A percentile compares a stretch with the other conserved stretches of the same genome.
These are phyloP conservation scores for Penicillium tannophilum DNA, from an alignment of 495 filamentous ascomycete genomes.

Conservation along the genomic window DNA sequence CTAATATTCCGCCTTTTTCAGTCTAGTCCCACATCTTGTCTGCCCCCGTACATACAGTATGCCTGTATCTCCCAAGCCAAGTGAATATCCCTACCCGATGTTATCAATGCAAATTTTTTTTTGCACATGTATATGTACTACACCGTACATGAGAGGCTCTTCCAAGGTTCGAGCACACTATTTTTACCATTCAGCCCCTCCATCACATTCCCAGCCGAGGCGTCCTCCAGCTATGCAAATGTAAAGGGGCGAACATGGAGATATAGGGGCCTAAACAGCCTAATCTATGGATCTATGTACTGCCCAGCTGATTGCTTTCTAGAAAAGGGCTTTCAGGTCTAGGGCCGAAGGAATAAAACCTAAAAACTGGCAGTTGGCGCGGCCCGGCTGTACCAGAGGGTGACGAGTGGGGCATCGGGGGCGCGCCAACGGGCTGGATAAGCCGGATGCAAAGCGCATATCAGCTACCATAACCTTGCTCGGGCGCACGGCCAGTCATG, in stretches of 20 bases:
- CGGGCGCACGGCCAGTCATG: conserved; percentile 8
- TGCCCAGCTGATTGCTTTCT: background rate
- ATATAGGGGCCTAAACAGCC: too few relatives aligned
- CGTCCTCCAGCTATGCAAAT: background rate
- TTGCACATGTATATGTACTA: background rate
- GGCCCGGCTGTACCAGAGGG: background rate
- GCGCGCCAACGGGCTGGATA: conserved; percentile 17
- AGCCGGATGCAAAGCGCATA: conserved; percentile 11
- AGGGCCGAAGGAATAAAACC: background rate
- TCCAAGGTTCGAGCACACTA: background rate
- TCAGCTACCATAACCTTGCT: conserved; percentile 23
- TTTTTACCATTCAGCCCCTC: background rate
- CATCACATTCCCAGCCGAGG: background rate
- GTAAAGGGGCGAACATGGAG: background rate
- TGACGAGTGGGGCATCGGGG: conserved; percentile 8
- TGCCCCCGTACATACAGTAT: background rate
- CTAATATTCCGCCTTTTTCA: background rate
- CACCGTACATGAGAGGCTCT: background rate
- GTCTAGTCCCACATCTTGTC: background rate
- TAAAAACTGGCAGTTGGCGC: background rate
- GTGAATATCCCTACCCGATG: background rate
- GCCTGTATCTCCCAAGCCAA: background rate
- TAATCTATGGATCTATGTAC: background rate
- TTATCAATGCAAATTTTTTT: background rate
- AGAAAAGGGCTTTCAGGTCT: background rate